These are phyloP conservation scores for Phytophthora gonapodyides DNA, from an alignment of 352 stramenopile species.

Conservation along the genomic window DNA sequence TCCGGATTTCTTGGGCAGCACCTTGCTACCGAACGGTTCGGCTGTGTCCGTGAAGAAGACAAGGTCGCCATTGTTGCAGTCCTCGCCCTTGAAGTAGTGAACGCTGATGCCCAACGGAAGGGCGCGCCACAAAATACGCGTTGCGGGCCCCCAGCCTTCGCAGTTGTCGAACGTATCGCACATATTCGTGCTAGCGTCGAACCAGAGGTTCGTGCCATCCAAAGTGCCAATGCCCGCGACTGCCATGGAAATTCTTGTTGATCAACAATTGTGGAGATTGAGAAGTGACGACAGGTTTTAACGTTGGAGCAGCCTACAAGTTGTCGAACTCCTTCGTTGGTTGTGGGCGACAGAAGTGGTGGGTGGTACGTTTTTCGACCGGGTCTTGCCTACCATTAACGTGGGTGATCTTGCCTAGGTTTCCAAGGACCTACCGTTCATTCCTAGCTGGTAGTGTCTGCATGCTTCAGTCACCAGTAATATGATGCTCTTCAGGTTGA, in stretches of 20 bases:
- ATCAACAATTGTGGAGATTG: background rate
- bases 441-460: too few relatives aligned
- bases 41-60: background rate
- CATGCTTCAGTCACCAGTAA: too few relatives aligned
- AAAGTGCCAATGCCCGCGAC: background rate
- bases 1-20: constrained; percentile 4
- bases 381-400: too few relatives aligned
- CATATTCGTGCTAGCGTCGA: background rate
- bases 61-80: constrained; percentile 1
- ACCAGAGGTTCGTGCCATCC: background rate
- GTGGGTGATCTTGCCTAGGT: too few relatives aligned
- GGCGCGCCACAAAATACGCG: background rate
- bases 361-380: too few relatives aligned
- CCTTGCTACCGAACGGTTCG: background rate
- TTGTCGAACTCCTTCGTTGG: too few relatives aligned
- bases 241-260: background rate
- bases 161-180: constrained; percentile 7
- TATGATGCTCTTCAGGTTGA: too few relatives aligned
- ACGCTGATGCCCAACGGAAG: background rate
- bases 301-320: too few relatives aligned
- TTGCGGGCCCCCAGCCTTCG: background rate
- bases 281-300: too few relatives aligned
- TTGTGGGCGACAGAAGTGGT: too few relatives aligned
- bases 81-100: background rate
- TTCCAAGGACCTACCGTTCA: too few relatives aligned